A percentile compares a stretch with the other conserved stretches of the same genome.
Conservation (phyloP, 129 eudicot species). For the Erigeron canadensis region DNA sequence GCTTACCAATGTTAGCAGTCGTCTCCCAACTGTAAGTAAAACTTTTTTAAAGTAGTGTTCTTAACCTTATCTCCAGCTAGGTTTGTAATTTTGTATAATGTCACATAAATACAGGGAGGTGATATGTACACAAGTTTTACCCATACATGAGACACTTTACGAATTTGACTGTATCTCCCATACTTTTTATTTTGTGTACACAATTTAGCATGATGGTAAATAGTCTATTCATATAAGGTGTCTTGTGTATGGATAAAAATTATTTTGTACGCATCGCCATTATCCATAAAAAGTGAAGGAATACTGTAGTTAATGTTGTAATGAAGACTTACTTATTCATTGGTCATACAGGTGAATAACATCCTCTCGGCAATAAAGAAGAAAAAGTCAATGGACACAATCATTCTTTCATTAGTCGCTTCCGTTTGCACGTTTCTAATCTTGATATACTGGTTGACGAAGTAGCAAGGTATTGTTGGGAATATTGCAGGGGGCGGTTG, state of each 20-base stretch:
- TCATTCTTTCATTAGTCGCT: conserved; percentile 91
- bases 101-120: background rate
- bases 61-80: background rate
- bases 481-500: conserved; percentile 16
- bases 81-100: background rate
- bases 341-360: conserved; percentile 66
- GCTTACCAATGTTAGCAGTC: conserved; percentile 95
- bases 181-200: too few species aligned
- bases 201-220: too few species aligned
- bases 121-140: too few species aligned
- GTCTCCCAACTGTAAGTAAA: conserved; percentile 88
- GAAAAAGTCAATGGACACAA: conserved; percentile 98
- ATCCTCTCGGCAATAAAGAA: conserved; percentile 87
- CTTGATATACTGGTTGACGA: conserved; percentile 88
- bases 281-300: too few species aligned
- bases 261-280: too few species aligned
- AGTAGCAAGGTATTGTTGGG: conserved; percentile 36
- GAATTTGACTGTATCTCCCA: too few species aligned
- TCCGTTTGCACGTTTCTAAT: conserved; percentile 93
- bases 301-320: background rate
- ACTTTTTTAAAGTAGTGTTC: background rate
- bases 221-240: too few species aligned
- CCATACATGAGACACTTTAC: too few species aligned
- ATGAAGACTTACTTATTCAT: background rate
- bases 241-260: too few species aligned